Conservation (phyloP, 2,329 filamentous ascomycete species). For the Rhinocladiella similis region DNA sequence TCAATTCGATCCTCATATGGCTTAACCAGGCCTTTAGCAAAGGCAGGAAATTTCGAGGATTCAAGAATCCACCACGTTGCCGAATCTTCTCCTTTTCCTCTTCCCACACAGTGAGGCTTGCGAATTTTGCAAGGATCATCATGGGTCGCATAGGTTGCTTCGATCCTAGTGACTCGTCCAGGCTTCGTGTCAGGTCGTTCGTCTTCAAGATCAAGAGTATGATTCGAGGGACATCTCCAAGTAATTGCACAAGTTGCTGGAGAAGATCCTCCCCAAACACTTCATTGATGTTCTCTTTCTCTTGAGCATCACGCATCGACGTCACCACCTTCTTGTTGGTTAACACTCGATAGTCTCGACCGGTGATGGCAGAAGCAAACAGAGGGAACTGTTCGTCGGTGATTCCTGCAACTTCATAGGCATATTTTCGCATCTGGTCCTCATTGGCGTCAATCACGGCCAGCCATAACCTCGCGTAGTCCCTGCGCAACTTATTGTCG, state of each 20-base stretch:
- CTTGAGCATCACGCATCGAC: constrained; percentile 65
- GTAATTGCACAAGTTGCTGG: constrained; percentile 80
- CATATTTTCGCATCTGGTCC: constrained; percentile 80
- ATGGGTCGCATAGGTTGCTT: constrained; percentile 61
- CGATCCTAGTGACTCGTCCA: constrained; percentile 77
- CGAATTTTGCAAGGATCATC: constrained; percentile 65
- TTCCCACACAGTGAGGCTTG: constrained; percentile 62
- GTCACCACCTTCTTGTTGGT: constrained; percentile 52
- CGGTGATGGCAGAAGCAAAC: constrained; percentile 95
- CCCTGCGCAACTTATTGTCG: constrained; percentile 71
- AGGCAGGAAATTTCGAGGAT: constrained; percentile 52
- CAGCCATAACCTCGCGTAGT: constrained; percentile 96
- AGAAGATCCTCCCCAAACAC: constrained; percentile 86
- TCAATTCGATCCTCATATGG: constrained; percentile 58
- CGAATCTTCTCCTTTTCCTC: constrained; percentile 56
- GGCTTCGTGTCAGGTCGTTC: constrained; percentile 88
- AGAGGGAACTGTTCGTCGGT: constrained; percentile 88
- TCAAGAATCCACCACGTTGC: constrained; percentile 51
- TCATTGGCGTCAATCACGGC: constrained; percentile 91
- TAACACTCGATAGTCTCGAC: constrained; percentile 81
- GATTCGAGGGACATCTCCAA: constrained; percentile 85
- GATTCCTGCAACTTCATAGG: constrained; percentile 84
- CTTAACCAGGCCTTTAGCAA: constrained; percentile 55
- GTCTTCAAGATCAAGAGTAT: constrained; percentile 96
- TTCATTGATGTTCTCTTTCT: constrained; percentile 83